Conservation (phyloP, 805 yeast genomes). For the Schwanniomyces pseudopolymorphus region DNA sequence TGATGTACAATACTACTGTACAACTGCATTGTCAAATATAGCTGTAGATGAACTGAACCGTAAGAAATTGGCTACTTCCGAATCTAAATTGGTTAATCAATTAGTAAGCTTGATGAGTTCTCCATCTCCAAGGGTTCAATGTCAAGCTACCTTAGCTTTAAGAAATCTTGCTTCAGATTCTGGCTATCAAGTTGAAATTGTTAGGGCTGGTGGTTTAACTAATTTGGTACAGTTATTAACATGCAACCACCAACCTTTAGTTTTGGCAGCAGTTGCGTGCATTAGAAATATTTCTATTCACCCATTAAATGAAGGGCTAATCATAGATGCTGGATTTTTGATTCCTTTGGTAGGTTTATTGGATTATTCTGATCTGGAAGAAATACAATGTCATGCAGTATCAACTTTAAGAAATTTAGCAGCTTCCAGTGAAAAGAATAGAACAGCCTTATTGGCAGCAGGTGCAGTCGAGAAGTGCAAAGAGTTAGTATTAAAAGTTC, state of each 20-base stretch:
- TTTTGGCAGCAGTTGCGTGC: slow-evolving; percentile 97
- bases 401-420: slow-evolving; percentile 95
- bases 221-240: slow-evolving; percentile 88
- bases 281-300: slow-evolving; percentile 95
- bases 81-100: slow-evolving; percentile 86
- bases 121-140: slow-evolving; percentile 90
- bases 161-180: slow-evolving; percentile 96
- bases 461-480: slow-evolving; percentile 95
- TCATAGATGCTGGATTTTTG: slow-evolving; percentile 95
- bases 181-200: slow-evolving; percentile 93
- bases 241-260: slow-evolving; percentile 86
- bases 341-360: slow-evolving; percentile 85
- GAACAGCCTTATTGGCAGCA: slow-evolving; percentile 87
- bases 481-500: slow-evolving; percentile 78
- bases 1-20: slow-evolving; percentile 97
- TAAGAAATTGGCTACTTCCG: slow-evolving; percentile 83
- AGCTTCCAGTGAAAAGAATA: slow-evolving; percentile 89
- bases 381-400: slow-evolving; percentile 97
- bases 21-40: slow-evolving; percentile 93
- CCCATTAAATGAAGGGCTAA: slow-evolving; percentile 91
- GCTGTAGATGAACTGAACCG: slow-evolving; percentile 96
- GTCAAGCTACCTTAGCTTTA: slow-evolving; percentile 96
- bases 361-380: slow-evolving; percentile 85
- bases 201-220: slow-evolving; percentile 92
- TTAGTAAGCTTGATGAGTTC: slow-evolving; percentile 91